These are phyloP conservation scores for Microdochium bolleyi DNA, from an alignment of 2,329 filamentous ascomycete genomes.

Conservation along the genomic window DNA sequence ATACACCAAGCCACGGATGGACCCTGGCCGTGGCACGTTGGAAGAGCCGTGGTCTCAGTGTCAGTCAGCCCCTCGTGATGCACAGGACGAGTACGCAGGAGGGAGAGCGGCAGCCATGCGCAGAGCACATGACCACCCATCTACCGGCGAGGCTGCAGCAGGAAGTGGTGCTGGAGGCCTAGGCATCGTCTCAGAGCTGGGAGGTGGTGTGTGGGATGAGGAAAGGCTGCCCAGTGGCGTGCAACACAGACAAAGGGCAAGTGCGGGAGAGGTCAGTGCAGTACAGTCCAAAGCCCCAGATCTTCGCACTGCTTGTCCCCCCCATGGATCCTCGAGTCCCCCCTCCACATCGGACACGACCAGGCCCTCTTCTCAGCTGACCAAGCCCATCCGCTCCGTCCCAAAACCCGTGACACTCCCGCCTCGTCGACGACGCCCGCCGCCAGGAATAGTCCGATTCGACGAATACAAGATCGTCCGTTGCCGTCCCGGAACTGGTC, in stretches of 20 bases:
- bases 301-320: too few species aligned
- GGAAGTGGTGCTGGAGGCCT: background rate
- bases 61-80: background rate
- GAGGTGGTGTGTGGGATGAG: too few species aligned
- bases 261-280: too few species aligned
- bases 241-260: too few species aligned
- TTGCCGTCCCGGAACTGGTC: background rate
- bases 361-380: background rate
- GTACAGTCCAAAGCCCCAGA: too few species aligned
- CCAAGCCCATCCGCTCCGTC: background rate
- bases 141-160: background rate
- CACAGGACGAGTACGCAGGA: background rate
- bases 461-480: background rate
- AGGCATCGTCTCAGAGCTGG: too few species aligned
- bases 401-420: slow-evolving; percentile 1
- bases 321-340: too few species aligned
- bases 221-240: too few species aligned
- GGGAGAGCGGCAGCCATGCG: background rate
- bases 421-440: background rate
- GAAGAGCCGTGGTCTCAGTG: too few species aligned
- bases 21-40: too few species aligned
- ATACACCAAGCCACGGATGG: too few species aligned
- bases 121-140: background rate
- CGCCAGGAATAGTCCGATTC: background rate
- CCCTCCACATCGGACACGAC: too few species aligned